Evolutionary conservation across 495 filamentous ascomycete species (phyloP).

Genomic region (Podospora anserina): DNA sequence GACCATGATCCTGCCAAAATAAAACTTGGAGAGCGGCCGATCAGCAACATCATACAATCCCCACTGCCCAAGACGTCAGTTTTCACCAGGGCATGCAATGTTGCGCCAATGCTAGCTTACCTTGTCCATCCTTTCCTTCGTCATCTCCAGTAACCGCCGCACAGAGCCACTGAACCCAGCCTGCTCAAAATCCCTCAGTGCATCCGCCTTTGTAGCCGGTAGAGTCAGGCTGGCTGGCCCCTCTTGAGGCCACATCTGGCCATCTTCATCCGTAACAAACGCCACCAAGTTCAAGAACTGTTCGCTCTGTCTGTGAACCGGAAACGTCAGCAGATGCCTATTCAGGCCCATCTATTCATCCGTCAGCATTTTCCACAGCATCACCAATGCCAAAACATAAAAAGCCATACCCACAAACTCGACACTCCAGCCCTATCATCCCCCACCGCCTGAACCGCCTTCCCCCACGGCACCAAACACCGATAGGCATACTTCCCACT

Average conservation of each 20-base stretch:
- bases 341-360: constrained; percentile 57
- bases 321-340: constrained; percentile 61
- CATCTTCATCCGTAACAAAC: constrained; percentile 22
- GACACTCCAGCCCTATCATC: constrained; percentile 55
- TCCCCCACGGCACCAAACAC: constrained; percentile 52
- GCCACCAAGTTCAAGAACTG: constrained; percentile 54
- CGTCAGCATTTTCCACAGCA: background rate
- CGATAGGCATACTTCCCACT: constrained; percentile 54
- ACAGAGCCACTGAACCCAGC: constrained; percentile 50
- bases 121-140: constrained; percentile 29
- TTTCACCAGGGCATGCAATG: constrained; percentile 1
- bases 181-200: constrained; percentile 49
- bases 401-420: constrained; percentile 46
- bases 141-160: constrained; percentile 22
- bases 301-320: constrained; percentile 51
- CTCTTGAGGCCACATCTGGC: constrained; percentile 24
- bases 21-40: constrained; percentile 55
- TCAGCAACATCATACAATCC: constrained; percentile 65
- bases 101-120: background rate
- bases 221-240: background rate
- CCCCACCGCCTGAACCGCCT: constrained; percentile 51
- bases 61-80: constrained; percentile 40
- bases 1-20: constrained; percentile 53
- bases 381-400: constrained; percentile 34
- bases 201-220: constrained; percentile 47